phyloP scores from a whole-genome alignment of 192 early-diverging fungal species.

The Coemansia sp. region DNA sequence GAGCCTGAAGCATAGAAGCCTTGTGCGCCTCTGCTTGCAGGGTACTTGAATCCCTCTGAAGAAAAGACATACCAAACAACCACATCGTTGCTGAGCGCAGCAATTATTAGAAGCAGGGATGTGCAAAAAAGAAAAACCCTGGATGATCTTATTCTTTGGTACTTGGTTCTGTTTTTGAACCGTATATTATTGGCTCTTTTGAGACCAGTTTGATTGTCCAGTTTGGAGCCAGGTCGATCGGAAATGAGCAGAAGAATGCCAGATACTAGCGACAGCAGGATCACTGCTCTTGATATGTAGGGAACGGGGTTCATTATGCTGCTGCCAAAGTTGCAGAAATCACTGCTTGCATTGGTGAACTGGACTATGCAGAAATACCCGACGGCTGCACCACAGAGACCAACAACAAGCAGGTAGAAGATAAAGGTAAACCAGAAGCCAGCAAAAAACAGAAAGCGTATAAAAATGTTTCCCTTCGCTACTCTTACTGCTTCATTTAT shows the following conservation, averaged over 20 bases:
- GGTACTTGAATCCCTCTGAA: not conserved
- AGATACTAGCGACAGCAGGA: not conserved
- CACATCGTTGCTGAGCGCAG: slow-evolving; percentile 8
- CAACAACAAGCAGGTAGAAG: not conserved
- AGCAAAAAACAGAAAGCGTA: not conserved
- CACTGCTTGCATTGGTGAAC: not conserved
- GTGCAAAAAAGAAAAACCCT: not conserved
- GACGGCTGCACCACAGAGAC: not conserved
- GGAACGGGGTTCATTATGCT: not conserved
- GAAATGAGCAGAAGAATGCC: not conserved
- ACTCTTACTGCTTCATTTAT: not conserved
- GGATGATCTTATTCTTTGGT: not conserved
- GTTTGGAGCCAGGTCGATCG: not conserved
- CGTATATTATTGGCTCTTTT: not conserved
- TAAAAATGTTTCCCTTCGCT: not conserved
- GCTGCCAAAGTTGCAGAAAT: not conserved
- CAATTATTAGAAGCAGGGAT: not conserved
- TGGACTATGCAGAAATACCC: not conserved
- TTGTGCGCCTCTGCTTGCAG: not conserved
- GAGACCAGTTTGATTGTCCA: not conserved
- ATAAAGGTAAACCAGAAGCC: not conserved
- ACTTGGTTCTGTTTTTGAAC: not conserved
- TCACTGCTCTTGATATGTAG: not conserved
- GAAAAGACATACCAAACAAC: slow-evolving; percentile 11
- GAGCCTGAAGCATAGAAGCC: not conserved